A percentile compares a stretch with the other conserved stretches of the same genome.
phyloP scores from a whole-genome alignment of 305 asterid genomes.

The Rubia balearica region DNA sequence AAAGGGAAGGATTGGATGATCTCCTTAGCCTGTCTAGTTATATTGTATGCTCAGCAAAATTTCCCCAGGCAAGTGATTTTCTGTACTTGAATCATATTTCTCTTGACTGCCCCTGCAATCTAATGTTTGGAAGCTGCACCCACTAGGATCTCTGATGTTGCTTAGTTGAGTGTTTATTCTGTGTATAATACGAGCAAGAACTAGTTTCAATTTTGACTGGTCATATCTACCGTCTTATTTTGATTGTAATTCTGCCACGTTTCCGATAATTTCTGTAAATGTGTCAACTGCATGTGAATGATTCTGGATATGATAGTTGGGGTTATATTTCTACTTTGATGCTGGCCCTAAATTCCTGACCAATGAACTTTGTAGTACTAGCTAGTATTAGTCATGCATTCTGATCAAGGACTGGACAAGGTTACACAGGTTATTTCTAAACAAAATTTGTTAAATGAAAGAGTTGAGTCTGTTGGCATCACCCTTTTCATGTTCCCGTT shows the following conservation, averaged over 20 bases:
- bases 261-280: background rate
- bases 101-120: background rate
- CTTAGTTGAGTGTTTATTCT: background rate
- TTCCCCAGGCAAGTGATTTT: conserved; percentile 74
- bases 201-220: too few species aligned
- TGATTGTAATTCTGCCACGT: background rate
- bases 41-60: conserved; percentile 70
- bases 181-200: background rate
- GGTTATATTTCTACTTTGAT: background rate
- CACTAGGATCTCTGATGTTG: background rate
- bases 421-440: background rate
- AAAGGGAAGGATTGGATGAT: conserved; percentile 84
- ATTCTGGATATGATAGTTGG: background rate
- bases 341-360: background rate
- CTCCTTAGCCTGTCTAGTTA: conserved; percentile 67
- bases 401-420: background rate
- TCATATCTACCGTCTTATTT: background rate
- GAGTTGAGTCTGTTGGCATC: conserved; percentile 1
- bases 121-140: background rate
- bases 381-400: background rate
- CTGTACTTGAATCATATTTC: conserved; percentile 2
- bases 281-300: background rate
- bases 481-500: conserved; percentile 1
- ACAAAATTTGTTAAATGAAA: background rate
- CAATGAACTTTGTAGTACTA: background rate